Evolutionary conservation across 2,329 filamentous ascomycete genomes (phyloP).

Genomic region (Laburnicola sp.): DNA sequence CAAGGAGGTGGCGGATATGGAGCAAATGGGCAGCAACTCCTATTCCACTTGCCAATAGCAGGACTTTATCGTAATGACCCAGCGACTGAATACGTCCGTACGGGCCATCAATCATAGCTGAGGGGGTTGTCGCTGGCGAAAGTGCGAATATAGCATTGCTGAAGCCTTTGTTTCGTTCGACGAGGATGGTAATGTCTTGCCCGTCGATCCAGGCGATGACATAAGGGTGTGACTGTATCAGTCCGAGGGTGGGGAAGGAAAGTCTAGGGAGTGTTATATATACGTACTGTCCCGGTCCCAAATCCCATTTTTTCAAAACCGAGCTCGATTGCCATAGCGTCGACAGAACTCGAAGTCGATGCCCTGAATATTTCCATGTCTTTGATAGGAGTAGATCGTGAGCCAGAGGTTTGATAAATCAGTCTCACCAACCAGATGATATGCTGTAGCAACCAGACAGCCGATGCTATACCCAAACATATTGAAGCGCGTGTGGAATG

Average conservation of each 20-base stretch:
- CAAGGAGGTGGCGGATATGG: constrained; percentile 9
- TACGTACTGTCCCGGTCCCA: constrained; percentile 12
- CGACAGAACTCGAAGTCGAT: neutral
- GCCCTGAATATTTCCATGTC: neutral
- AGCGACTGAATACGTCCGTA: constrained; percentile 9
- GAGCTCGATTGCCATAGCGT: constrained; percentile 1
- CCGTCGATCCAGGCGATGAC: constrained; percentile 10
- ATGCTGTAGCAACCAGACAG: constrained; percentile 5
- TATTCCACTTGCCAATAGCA: constrained; percentile 15
- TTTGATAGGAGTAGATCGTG: neutral
- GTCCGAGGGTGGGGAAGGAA: neutral
- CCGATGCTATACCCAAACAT: neutral
- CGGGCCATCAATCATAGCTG: constrained; percentile 15
- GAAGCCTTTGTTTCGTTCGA: constrained; percentile 10
- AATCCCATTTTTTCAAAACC: constrained; percentile 4
- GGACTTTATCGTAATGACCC: constrained; percentile 14
- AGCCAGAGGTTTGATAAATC: constrained; percentile 6
- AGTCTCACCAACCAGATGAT: constrained; percentile 3
- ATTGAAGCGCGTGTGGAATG: neutral
- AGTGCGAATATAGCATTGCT: constrained; percentile 2
- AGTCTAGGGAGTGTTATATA: constrained; percentile 12
- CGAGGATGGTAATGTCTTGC: constrained; percentile 4
- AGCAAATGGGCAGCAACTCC: constrained; percentile 17
- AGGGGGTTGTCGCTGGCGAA: neutral
- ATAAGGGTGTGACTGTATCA: constrained; percentile 13